Evolutionary conservation across 2,329 filamentous ascomycete species (phyloP), one percentile per base, ranked within the genome.

Genomic region (Fusarium virguliforme): DNA sequence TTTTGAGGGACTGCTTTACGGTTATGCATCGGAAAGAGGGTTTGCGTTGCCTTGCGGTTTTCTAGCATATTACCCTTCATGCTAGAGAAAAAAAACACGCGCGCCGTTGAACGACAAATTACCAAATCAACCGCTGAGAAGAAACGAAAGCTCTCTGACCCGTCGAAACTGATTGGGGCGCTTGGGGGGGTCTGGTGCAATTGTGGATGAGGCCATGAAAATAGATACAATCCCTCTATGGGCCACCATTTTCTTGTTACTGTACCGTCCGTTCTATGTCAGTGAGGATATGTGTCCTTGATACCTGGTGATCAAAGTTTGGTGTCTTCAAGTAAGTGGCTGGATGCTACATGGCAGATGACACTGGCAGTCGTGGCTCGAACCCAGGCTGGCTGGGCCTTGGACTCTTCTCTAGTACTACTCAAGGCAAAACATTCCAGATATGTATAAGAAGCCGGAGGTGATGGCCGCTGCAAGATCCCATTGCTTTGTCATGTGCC

Each of bases 21-120:
- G 74, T 74, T 75, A 71, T 76, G 74, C 74, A 76, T 76, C 73
- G 24, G 74, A 74, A 76, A 75, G 74, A 72, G 74, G 74, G 70
- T 74, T 76, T 75, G 74, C 74, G 74, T 76, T 76, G 65, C 74
- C 43, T 72, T 76, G 74, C 74, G 70, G 70, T 76, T 48, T 18
- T 75, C 74, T 76, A 60, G 74, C 74, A 76, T 65, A 76, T 18
- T 76, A 76, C 30, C 50, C 60, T 61, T 71, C 67, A 71, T 76
- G 74, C 74, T 76, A 76, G 74, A 76, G 66, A 73, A 18, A 50
- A 75, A 71, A 75, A 73, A 76, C 74, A 74, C 74, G 68, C 74
- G 74, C 74, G 68, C 74, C 74, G 74, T 76, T 76, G 73, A 76
- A 76, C 72, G 74, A 76, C 74, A 75, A 74, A 46, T 58, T 24